phyloP scores from a whole-genome alignment of 768 basidiomycete genomes.

The Suillus hirtellus region DNA sequence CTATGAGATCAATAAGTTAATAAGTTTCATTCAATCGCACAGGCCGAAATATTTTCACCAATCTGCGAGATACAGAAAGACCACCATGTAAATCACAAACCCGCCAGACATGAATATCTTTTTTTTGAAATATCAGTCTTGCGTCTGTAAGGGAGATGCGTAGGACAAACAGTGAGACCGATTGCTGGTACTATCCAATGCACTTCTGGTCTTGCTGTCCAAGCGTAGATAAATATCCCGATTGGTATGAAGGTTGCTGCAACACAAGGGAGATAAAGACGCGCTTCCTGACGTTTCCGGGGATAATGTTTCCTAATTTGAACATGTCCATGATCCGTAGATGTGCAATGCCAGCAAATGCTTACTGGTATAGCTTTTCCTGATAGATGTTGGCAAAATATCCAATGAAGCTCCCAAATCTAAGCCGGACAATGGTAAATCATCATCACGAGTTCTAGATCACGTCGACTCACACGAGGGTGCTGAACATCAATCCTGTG shows the following conservation, averaged over 20 bases:
- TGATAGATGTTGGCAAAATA: conserved; percentile 43
- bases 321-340: background rate
- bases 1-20: conserved; percentile 24
- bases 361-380: conserved; percentile 46
- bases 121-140: conserved; percentile 16
- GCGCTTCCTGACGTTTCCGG: conserved; percentile 47
- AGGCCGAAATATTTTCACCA: conserved; percentile 36
- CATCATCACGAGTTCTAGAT: background rate
- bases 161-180: conserved; percentile 11
- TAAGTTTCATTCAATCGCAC: conserved; percentile 3
- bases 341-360: conserved; percentile 15
- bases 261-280: conserved; percentile 52
- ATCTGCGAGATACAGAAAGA: conserved; percentile 58
- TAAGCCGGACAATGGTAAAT: conserved; percentile 25
- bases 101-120: conserved; percentile 48
- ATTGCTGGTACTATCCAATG: conserved; percentile 50
- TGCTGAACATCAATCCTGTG: conserved; percentile 55
- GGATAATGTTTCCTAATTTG: conserved; percentile 20
- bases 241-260: conserved; percentile 51
- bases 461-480: conserved; percentile 44
- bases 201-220: conserved; percentile 53
- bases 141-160: background rate
- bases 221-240: conserved; percentile 69
- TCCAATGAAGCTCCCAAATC: conserved; percentile 50
- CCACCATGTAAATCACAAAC: conserved; percentile 51